These are phyloP conservation scores for Glycine latifolia DNA, from an alignment of 306 rosid genomes.

Conservation along the genomic window DNA sequence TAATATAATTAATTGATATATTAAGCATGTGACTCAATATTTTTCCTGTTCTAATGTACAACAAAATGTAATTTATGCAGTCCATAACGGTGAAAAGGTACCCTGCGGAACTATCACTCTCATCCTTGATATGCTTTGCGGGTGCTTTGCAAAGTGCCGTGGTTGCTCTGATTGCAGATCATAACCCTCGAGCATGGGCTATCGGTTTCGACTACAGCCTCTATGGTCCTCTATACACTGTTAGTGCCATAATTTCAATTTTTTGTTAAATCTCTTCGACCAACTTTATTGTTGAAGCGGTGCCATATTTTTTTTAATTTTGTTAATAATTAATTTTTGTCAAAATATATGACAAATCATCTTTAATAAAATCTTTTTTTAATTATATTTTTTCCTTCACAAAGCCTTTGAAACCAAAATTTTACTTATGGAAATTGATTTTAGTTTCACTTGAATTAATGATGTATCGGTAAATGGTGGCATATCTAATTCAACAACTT, in stretches of 20 bases:
- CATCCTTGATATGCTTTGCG: conserved; percentile 67
- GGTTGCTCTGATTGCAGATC: conserved; percentile 62
- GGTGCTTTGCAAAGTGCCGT: conserved; percentile 64
- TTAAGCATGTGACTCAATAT: not conserved
- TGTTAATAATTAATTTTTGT: no score
- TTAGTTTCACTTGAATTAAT: no score
- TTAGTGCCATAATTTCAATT: conserved; percentile 22
- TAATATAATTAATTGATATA: no score
- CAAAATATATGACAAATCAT: no score
- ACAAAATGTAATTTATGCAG: conserved; percentile 42
- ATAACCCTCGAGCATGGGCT: conserved; percentile 60
- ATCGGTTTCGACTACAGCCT: conserved; percentile 66
- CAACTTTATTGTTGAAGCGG: not conserved
- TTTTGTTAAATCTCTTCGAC: not conserved
- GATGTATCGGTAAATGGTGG: not conserved
- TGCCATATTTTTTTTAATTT: not conserved
- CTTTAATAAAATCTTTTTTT: no score
- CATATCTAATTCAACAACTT: not conserved
- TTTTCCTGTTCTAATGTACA: not conserved
- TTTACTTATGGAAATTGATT: no score
- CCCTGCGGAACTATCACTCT: conserved; percentile 68
- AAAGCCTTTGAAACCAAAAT: no score
- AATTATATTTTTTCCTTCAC: no score
- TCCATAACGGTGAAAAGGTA: conserved; percentile 69
- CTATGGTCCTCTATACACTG: conserved; percentile 71